These are phyloP conservation scores for Aureobasidium zeae DNA, from an alignment of 2,329 filamentous ascomycete genomes.

Conservation along the genomic window DNA sequence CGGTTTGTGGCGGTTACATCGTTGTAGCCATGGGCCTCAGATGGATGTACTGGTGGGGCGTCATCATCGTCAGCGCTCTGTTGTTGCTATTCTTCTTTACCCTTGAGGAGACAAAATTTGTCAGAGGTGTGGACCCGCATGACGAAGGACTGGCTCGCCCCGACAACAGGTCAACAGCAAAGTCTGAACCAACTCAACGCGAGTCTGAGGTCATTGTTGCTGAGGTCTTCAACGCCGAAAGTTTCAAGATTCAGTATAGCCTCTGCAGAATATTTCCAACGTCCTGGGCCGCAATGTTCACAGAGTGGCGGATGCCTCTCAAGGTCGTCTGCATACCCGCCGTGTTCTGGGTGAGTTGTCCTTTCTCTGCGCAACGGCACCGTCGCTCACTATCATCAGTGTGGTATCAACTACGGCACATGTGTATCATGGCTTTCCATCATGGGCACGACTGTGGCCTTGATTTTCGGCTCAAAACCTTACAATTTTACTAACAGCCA, in stretches of 20 bases:
- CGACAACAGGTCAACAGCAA: neutral
- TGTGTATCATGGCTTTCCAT: conserved; percentile 17
- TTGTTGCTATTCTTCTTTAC: conserved; percentile 28
- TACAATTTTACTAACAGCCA: conserved; percentile 15
- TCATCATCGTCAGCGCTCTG: conserved; percentile 26
- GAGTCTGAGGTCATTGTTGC: conserved; percentile 10
- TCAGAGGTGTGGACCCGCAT: conserved; percentile 6
- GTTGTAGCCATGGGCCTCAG: conserved; percentile 29
- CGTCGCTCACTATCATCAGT: neutral
- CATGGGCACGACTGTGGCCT: conserved; percentile 17
- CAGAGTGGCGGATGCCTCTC: conserved; percentile 16
- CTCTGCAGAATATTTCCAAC: conserved; percentile 14
- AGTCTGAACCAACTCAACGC: neutral
- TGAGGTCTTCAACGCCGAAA: conserved; percentile 12
- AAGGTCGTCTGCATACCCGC: conserved; percentile 10
- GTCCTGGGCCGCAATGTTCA: conserved; percentile 8
- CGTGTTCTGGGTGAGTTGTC: conserved; percentile 16
- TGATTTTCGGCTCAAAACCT: conserved; percentile 10
- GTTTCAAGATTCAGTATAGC: conserved; percentile 13
- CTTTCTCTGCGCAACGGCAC: neutral
- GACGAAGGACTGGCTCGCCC: conserved; percentile 5
- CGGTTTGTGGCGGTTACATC: conserved; percentile 35
- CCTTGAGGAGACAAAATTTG: conserved; percentile 29
- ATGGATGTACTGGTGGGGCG: conserved; percentile 30
- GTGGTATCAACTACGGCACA: conserved; percentile 17